phyloP scores from a whole-genome alignment of 2,329 filamentous ascomycete genomes.

The Aspergillus caelatus region DNA sequence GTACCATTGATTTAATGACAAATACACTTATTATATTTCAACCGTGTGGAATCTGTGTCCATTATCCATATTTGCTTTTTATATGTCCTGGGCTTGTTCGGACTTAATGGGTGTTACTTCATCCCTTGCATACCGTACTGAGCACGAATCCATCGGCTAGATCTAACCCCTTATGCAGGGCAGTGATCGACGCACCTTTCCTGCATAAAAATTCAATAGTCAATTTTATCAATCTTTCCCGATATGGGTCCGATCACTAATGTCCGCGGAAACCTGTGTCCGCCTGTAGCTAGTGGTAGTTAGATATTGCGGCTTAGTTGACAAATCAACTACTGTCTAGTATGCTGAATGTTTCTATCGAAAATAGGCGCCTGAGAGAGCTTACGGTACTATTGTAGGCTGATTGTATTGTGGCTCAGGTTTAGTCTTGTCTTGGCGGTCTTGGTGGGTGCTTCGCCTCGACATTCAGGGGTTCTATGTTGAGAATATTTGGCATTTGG shows the following conservation, averaged over 20 bases:
- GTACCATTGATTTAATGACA: not conserved
- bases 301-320: not conserved
- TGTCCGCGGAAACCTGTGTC: not conserved
- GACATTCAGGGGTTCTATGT: not conserved
- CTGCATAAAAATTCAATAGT: not conserved
- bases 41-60: not conserved
- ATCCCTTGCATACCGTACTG: not conserved
- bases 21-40: not conserved
- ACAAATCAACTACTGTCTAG: not conserved
- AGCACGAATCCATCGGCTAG: not conserved
- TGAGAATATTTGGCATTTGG: not conserved
- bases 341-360: rapidly evolving
- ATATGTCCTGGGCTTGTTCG: not conserved
- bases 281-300: not conserved
- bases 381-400: not conserved
- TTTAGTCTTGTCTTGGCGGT: not conserved
- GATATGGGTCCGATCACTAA: not conserved
- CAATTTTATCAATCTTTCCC: not conserved
- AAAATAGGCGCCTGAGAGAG: rapidly evolving
- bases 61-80: not conserved
- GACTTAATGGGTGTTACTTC: not conserved
- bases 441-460: not conserved
- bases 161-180: not conserved
- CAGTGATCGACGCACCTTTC: not conserved
- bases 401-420: not conserved